Conservation (phyloP, 768 basidiomycete species). For the Coprinopsis marcescibilis region DNA sequence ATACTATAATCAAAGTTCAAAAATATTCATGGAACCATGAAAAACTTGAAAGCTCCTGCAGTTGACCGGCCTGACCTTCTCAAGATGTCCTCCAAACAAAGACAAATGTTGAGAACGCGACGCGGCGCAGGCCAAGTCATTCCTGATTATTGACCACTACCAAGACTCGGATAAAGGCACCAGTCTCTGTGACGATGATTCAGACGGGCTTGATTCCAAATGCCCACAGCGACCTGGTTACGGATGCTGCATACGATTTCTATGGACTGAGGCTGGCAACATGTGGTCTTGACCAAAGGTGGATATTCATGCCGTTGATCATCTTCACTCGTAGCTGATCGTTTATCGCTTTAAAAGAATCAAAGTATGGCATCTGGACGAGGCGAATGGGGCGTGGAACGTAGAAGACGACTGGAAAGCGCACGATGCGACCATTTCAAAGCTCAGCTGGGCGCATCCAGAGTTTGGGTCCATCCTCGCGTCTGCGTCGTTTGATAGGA, state of each 20-base stretch:
- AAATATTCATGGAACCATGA: too few species aligned
- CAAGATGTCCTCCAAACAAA: not conserved
- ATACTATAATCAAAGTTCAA: too few species aligned
- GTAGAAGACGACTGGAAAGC: slow-evolving; percentile 94
- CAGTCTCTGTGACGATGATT: slow-evolving; percentile 63
- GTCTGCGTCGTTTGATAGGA: slow-evolving; percentile 84
- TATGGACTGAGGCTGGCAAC: slow-evolving; percentile 82
- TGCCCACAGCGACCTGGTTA: slow-evolving; percentile 76
- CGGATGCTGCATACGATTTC: slow-evolving; percentile 86
- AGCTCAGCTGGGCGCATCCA: slow-evolving; percentile 86
- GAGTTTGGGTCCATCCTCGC: slow-evolving; percentile 87
- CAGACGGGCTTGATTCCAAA: slow-evolving; percentile 76
- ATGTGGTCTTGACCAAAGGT: slow-evolving; percentile 81
- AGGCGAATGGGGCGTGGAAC: slow-evolving; percentile 65
- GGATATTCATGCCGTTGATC: slow-evolving; percentile 12
- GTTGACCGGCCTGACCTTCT: too few species aligned
- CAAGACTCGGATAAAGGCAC: too few species aligned
- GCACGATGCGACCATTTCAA: slow-evolving; percentile 88
- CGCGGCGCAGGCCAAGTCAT: too few species aligned
- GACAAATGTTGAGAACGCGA: not conserved
- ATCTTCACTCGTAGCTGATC: slow-evolving; percentile 10
- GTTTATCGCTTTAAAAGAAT: slow-evolving; percentile 41
- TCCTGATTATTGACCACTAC: too few species aligned
- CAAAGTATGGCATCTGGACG: slow-evolving; percentile 81
- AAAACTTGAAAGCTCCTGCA: too few species aligned